Base-by-base conservation (phyloP, 495 filamentous ascomycete species). In the Xylaria palmicola region DNA sequence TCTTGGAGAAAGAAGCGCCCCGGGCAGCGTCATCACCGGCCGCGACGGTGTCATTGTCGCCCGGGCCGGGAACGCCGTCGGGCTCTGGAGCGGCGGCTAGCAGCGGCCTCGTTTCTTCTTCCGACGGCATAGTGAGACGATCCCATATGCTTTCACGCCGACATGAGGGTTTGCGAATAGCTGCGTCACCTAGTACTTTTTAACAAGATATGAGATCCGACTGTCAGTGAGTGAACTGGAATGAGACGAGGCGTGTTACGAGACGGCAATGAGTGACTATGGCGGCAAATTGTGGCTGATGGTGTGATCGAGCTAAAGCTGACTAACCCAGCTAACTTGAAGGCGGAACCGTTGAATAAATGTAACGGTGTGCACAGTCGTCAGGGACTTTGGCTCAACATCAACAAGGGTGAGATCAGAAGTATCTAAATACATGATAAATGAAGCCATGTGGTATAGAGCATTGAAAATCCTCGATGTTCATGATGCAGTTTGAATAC, bases 1-100 rank as follows among this genome's bases (percentile, higher is more conserved):
- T 79, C 36, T 72, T 76, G n/a, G 67, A 72, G 59, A 84, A 82
- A 0, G 77, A 76, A 36, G n/a, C 9, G 22, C 4, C 50, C 41
- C 62, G 67, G 72, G 4, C n/a, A n/a, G 39, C 49, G 47, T 50
- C 47, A 48, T 54, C 58, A 37, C 60, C 57, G 51, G 30, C 49
- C 8, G 60, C 37, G 40, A 53, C 29, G 22, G 54, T 37, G 56
- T 22, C 45, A 29, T 49, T 41, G 32, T 20, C 17, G n/a, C 13
- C 34, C 5, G 40, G 39, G 39, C 45, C 27, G 26, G 64, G 36
- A 22, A 43, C 62, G 34, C 41, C 45, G 13, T 53, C 60, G 9
- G 22, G n/a, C 17, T 62, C 63, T 5, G 15, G 36, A 8, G 64
- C 60, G 10, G 59, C 68, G 15, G 61, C 66, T 15, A 74, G 68